Conservation (phyloP, 768 basidiomycete genomes). For the Pholiota microspora region DNA sequence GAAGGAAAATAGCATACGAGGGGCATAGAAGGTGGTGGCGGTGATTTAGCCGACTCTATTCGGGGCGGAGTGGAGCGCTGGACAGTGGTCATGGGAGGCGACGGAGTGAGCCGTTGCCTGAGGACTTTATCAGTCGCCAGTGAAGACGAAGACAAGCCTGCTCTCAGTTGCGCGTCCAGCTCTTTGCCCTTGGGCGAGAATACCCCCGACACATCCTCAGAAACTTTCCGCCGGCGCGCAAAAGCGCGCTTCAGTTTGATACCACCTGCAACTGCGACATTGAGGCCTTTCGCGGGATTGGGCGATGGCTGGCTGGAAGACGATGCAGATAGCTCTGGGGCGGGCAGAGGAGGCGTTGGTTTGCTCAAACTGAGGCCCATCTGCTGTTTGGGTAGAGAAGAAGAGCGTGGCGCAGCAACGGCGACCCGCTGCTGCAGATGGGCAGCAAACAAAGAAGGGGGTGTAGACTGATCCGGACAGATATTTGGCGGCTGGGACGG, state of each 20-base stretch:
- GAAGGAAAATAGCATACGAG: slow-evolving; percentile 1
- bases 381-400: slow-evolving; percentile 21
- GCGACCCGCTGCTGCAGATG: slow-evolving; percentile 12
- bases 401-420: slow-evolving; percentile 20
- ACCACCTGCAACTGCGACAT: slow-evolving; percentile 41
- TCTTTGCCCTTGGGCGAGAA: slow-evolving; percentile 17
- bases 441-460: slow-evolving; percentile 7
- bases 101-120: background rate
- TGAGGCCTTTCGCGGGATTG: slow-evolving; percentile 29
- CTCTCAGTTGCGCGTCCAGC: background rate
- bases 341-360: slow-evolving; percentile 16
- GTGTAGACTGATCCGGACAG: background rate
- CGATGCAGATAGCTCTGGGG: slow-evolving; percentile 16
- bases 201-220: slow-evolving; percentile 40
- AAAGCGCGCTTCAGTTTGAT: slow-evolving; percentile 59
- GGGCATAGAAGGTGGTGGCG: background rate
- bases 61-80: slow-evolving; percentile 6
- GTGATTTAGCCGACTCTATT: background rate
- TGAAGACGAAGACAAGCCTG: slow-evolving; percentile 7
- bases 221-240: slow-evolving; percentile 54
- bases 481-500: slow-evolving; percentile 1
- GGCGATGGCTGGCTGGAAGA: slow-evolving; percentile 19
- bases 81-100: slow-evolving; percentile 1
- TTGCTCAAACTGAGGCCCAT: slow-evolving; percentile 29
- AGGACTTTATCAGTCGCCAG: background rate